Base-by-base conservation (phyloP, 1,284 basidiomycete genomes). In the Veloporphyrellus conicus region DNA sequence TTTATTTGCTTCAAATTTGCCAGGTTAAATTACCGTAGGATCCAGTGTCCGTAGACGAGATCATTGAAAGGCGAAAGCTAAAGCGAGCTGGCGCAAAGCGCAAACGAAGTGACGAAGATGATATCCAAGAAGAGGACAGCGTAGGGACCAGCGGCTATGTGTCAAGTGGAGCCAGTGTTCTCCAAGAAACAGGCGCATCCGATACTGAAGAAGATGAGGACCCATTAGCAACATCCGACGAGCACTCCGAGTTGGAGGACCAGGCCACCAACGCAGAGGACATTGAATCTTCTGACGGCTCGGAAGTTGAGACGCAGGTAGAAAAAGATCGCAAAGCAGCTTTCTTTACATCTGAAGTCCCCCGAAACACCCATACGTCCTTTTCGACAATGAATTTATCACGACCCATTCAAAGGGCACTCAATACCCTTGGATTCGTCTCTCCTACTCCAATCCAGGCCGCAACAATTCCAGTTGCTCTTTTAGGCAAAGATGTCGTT, bases 381-480 rank as follows among this genome's bases (percentile, higher is more conserved):
- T 95, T 96, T 68, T 71, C 87, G 16, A 79, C 82, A 23, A 90
- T 94, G 83, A 90, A 89, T 64, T 79, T 97, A 39, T 94, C 92
- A 1, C 86, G 93, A 28, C 90, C 91, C 0, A 77, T 97, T 39
- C 77, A 94, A 41, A 91, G 93, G 60, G 89, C 90, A 5, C 74
- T 99, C 46, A 85, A 87, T 8, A 77, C 84, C 3, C 76, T 99
- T 34, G 81, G 83, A 29, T 93, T 96, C 66, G 71, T 78, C 42
- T 84, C 79, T 27, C 96, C 96, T 4, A 99, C 96, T 1, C 95
- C 95, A 1, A 98, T 99, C 45, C 94, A 99, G 70, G 81, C 89
- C 2, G 84, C 90, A 40, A 87, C 93, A 7, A 92, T 99, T 43
- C 94, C 94, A 11, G 84, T 94, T 38, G 93, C 92, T 22, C 78